Conservation (phyloP, 177 flowering plant genomes). For the Vitis hybrid region DNA sequence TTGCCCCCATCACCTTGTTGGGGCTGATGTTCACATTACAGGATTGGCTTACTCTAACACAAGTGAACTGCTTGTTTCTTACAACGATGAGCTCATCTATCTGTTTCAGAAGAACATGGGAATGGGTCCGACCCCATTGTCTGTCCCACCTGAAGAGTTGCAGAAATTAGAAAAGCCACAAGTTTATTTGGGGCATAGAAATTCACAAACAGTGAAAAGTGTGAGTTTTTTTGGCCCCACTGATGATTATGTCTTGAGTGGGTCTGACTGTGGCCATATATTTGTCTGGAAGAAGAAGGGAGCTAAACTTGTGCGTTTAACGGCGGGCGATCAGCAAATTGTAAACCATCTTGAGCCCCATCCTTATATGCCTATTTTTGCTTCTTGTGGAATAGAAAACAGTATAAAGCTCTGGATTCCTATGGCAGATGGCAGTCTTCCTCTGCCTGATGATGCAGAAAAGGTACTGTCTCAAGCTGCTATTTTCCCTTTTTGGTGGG, state of each 20-base stretch:
- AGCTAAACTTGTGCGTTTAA: constrained; percentile 50
- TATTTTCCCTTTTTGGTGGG: no score
- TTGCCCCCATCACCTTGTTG: constrained; percentile 54
- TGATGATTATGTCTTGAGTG: constrained; percentile 67
- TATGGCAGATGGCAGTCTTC: constrained; percentile 20
- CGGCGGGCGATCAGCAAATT: constrained; percentile 51
- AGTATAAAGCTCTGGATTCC: constrained; percentile 67
- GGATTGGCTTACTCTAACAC: constrained; percentile 61
- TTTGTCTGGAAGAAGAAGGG: constrained; percentile 76
- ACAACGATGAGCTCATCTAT: constrained; percentile 72
- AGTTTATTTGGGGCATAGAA: constrained; percentile 66
- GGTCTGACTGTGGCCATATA: constrained; percentile 81
- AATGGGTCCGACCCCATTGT: constrained; percentile 42
- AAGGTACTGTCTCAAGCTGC: constrained; percentile 31
- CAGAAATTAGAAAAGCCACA: constrained; percentile 37
- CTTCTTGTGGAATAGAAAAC: constrained; percentile 62
- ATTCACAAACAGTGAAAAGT: constrained; percentile 68
- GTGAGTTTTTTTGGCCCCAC: constrained; percentile 72
- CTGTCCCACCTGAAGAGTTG: constrained; percentile 26
- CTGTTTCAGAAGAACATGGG: constrained; percentile 66
- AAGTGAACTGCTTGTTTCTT: constrained; percentile 76
- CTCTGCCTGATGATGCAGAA: constrained; percentile 46
- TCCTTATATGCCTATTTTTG: constrained; percentile 58
- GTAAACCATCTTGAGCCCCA: constrained; percentile 69
- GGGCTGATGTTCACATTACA: constrained; percentile 46